phyloP scores from a whole-genome alignment of 148 eudicot genomes.

The Rhododendron simsii region DNA sequence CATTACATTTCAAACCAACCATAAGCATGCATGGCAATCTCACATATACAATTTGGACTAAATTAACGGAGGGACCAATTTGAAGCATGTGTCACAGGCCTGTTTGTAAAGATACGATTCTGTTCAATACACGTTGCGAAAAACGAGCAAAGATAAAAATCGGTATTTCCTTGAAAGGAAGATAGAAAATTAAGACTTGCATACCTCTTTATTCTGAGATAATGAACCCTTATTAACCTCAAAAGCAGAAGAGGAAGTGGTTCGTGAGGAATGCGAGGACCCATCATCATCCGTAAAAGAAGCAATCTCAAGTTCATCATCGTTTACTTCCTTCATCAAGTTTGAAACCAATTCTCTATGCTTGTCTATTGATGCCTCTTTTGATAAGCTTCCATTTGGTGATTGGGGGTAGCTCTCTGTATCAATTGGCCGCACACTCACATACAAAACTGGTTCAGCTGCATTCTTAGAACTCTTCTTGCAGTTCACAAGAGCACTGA shows the following conservation, averaged over 20 bases:
- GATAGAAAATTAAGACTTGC: slow-evolving; percentile 27
- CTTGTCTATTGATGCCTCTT: slow-evolving; percentile 31
- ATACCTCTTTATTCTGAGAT: slow-evolving; percentile 44
- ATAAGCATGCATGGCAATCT: background rate
- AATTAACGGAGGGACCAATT: background rate
- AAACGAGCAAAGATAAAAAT: background rate
- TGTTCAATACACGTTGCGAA: background rate
- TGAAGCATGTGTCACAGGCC: background rate
- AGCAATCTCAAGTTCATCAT: slow-evolving; percentile 55
- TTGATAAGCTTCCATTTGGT: slow-evolving; percentile 23
- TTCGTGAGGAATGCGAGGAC: slow-evolving; percentile 38
- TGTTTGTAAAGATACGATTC: no score
- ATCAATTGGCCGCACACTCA: slow-evolving; percentile 65
- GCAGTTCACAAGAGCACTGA: slow-evolving; percentile 45
- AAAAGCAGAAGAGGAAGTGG: slow-evolving; percentile 37
- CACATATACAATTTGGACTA: background rate
- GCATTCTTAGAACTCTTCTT: slow-evolving; percentile 55
- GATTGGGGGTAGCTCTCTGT: slow-evolving; percentile 40
- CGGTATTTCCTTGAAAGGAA: background rate
- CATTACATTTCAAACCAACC: background rate
- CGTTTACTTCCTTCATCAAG: slow-evolving; percentile 43
- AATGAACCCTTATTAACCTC: slow-evolving; percentile 30
- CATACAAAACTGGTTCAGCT: slow-evolving; percentile 41
- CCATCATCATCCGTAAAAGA: slow-evolving; percentile 72
- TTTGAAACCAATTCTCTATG: slow-evolving; percentile 48